These are phyloP conservation scores for Conoideocrella luteorostrata DNA, from an alignment of 2,329 filamentous ascomycete genomes.

Conservation along the genomic window DNA sequence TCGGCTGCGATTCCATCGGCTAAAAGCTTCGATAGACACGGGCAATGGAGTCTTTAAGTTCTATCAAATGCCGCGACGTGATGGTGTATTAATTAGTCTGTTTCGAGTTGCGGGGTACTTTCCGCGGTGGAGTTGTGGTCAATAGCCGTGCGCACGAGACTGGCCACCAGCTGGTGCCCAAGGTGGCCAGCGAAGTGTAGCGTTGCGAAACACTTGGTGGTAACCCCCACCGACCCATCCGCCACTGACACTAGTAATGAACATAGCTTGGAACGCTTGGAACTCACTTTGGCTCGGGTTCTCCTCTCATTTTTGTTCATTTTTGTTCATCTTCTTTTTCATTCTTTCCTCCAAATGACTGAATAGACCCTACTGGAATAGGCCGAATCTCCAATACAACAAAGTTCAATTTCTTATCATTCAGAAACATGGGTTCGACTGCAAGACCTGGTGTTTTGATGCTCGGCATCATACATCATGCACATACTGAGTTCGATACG, in stretches of 20 bases:
- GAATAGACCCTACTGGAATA: too few species aligned
- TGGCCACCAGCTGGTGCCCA: background rate
- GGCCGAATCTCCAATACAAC: too few species aligned
- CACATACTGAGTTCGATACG: slow-evolving; percentile 12
- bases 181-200: too few species aligned
- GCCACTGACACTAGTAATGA: too few species aligned
- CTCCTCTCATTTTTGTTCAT: background rate
- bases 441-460: slow-evolving; percentile 13
- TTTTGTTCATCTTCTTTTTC: background rate
- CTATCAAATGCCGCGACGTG: slow-evolving; percentile 10
- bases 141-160: slow-evolving; percentile 8
- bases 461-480: slow-evolving; percentile 14
- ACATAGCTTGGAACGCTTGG: too few species aligned
- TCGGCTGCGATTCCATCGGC: slow-evolving; percentile 12
- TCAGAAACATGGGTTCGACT: slow-evolving; percentile 1
- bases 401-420: too few species aligned
- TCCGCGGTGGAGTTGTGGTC: slow-evolving; percentile 5
- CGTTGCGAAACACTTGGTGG: background rate
- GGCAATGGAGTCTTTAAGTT: slow-evolving; percentile 8
- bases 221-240: background rate
- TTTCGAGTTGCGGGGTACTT: slow-evolving; percentile 2
- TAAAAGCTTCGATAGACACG: slow-evolving; percentile 1
- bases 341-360: background rate
- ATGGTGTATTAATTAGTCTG: slow-evolving; percentile 1
- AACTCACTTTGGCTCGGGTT: background rate